A percentile compares a stretch with the other conserved stretches of the same genome.
Evolutionary conservation across 2,329 filamentous ascomycete species (phyloP).

Genomic region (Alternaria tenuissima): DNA sequence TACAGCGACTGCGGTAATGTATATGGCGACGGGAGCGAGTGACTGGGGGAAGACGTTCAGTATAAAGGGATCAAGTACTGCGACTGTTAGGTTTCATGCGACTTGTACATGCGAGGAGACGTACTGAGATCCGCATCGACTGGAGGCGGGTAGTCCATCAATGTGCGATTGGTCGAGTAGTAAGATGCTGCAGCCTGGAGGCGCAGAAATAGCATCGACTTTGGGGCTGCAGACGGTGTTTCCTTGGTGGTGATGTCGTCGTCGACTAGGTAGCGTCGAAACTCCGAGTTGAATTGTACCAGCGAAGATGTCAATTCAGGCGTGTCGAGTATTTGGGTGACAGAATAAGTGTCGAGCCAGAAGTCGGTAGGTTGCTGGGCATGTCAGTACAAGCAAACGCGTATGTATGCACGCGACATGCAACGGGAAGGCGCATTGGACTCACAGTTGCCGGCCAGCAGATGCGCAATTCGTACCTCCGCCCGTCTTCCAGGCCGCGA

Average conservation of each 20-base stretch:
- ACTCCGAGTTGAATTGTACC: conserved; percentile 64
- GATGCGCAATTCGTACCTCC: conserved; percentile 88
- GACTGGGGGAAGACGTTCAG: conserved; percentile 82
- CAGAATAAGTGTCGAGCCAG: conserved; percentile 69
- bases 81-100: conserved; percentile 21
- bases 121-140: conserved; percentile 76
- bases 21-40: conserved; percentile 74
- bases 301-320: conserved; percentile 72
- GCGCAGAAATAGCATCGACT: conserved; percentile 74
- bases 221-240: conserved; percentile 19
- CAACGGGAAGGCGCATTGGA: conserved; percentile 5
- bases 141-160: conserved; percentile 78
- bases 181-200: conserved; percentile 84
- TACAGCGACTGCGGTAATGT: conserved; percentile 69
- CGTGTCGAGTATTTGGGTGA: conserved; percentile 68
- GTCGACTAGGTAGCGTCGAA: conserved; percentile 50
- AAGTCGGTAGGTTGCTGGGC: conserved; percentile 86
- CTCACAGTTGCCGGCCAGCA: conserved; percentile 94
- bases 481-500: conserved; percentile 70
- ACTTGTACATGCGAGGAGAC: conserved; percentile 13
- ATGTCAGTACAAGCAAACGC: conserved; percentile 25
- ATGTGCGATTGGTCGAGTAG: conserved; percentile 73
- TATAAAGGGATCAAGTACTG: conserved; percentile 84
- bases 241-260: conserved; percentile 6
- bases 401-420: background rate